These are phyloP conservation scores for Penicilliopsis zonata DNA, from an alignment of 495 filamentous ascomycete genomes.

Conservation along the genomic window DNA sequence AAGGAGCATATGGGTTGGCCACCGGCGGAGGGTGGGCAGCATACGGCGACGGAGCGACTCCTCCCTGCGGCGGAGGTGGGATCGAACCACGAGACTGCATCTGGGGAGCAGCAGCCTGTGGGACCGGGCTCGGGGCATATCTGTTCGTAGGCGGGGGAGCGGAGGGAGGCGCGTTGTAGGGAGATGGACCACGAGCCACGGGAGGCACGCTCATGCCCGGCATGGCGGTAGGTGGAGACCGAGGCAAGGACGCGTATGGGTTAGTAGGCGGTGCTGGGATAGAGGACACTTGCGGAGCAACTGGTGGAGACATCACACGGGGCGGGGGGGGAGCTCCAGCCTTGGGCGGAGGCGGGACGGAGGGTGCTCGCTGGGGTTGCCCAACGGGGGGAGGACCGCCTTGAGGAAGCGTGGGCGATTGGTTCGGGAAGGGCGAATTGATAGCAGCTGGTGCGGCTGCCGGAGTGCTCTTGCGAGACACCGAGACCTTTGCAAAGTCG, in stretches of 20 bases:
- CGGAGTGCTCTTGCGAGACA: conserved; percentile 60
- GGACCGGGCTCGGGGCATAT: conserved; percentile 71
- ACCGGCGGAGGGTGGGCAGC: conserved; percentile 22
- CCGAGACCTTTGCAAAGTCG: conserved; percentile 54
- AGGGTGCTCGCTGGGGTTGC: conserved; percentile 33
- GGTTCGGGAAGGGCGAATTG: conserved; percentile 56
- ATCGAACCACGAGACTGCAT: conserved; percentile 26
- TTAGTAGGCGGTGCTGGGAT: conserved; percentile 48
- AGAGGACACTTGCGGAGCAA: conserved; percentile 27
- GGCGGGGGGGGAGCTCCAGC: conserved; percentile 38
- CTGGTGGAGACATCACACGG: conserved; percentile 41
- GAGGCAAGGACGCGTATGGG: conserved; percentile 51
- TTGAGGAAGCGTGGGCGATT: conserved; percentile 42
- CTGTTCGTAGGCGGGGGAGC: conserved; percentile 65
- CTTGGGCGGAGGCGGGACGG: conserved; percentile 43
- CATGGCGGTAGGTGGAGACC: conserved; percentile 21
- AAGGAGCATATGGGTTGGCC: conserved; percentile 36
- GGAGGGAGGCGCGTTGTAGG: conserved; percentile 75
- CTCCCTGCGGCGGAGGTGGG: conserved; percentile 39
- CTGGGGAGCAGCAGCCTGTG: conserved; percentile 35
- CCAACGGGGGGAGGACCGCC: conserved; percentile 28
- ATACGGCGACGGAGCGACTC: conserved; percentile 46
- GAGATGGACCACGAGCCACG: conserved; percentile 67
- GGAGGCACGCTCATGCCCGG: conserved; percentile 28
- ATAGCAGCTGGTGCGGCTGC: conserved; percentile 42